Conservation (phyloP, 2,329 filamentous ascomycete genomes). For the Ophiostoma piceae region DNA sequence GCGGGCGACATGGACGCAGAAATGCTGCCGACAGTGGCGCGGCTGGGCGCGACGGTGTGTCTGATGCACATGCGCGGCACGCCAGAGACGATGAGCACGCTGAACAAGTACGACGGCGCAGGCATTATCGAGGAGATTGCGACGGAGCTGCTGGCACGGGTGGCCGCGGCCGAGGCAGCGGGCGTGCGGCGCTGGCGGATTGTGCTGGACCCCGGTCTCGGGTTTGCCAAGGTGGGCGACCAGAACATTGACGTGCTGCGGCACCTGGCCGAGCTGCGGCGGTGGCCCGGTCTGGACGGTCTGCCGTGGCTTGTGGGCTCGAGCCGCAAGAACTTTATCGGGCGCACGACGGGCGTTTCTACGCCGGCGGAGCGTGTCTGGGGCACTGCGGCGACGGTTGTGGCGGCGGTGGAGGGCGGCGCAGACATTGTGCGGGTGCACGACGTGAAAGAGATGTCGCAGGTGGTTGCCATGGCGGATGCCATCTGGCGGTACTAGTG, state of each 20-base stretch:
- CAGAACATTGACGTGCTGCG: constrained; percentile 81
- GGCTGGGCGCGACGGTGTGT: constrained; percentile 69
- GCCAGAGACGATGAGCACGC: constrained; percentile 70
- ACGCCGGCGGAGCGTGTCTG: constrained; percentile 66
- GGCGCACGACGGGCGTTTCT: constrained; percentile 69
- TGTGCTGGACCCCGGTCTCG: constrained; percentile 86
- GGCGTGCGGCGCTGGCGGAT: constrained; percentile 91
- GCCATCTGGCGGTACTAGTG: constrained; percentile 67
- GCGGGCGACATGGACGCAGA: constrained; percentile 70
- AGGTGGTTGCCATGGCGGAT: constrained; percentile 82
- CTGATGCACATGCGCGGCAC: constrained; percentile 94
- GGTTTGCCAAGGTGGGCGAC: constrained; percentile 77
- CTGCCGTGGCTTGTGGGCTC: constrained; percentile 86
- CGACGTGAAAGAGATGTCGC: constrained; percentile 78
- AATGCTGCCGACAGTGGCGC: constrained; percentile 78
- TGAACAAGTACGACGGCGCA: constrained; percentile 54
- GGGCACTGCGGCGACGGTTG: constrained; percentile 85
- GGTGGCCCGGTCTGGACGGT: constrained; percentile 58
- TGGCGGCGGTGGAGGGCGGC: constrained; percentile 77
- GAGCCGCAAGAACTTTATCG: constrained; percentile 86
- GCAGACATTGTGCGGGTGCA: constrained; percentile 91
- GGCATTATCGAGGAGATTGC: constrained; percentile 63
- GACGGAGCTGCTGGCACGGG: constrained; percentile 62
- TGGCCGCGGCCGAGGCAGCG: constrained; percentile 68
- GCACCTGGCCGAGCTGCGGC: constrained; percentile 57